Conservation (phyloP, 1,284 basidiomycete species). For the Trichosporon sp. region DNA sequence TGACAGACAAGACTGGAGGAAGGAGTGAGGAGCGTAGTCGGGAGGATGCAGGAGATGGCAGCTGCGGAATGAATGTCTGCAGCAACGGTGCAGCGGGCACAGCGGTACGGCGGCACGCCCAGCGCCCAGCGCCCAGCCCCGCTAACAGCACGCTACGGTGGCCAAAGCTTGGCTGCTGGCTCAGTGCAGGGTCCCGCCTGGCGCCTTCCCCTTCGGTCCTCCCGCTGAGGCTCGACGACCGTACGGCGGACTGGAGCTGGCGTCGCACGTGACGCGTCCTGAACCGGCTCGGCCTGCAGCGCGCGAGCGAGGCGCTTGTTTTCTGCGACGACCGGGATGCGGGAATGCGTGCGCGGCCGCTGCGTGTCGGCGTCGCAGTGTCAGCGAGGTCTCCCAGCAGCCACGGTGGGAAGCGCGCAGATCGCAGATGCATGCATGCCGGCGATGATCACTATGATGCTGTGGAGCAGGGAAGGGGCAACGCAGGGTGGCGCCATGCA, state of each 20-base stretch:
- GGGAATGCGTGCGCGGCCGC: background rate
- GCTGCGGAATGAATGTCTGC: background rate
- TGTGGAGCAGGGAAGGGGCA: background rate
- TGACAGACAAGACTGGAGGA: background rate
- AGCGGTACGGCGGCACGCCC: background rate
- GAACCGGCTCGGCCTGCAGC: background rate
- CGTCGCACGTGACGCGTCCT: background rate
- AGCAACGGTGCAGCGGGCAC: too few species aligned
- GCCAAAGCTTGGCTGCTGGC: background rate
- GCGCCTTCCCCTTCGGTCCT: background rate
- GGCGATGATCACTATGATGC: background rate
- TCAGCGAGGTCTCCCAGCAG: background rate
- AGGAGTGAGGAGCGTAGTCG: background rate
- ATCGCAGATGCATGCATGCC: background rate
- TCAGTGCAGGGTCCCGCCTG: background rate
- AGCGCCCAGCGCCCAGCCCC: too few species aligned
- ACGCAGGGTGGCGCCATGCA: too few species aligned
- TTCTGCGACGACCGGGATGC: background rate
- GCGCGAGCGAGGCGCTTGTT: too few species aligned
- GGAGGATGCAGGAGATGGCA: background rate
- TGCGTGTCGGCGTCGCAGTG: background rate
- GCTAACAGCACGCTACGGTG: too few species aligned
- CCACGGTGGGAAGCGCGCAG: too few species aligned
- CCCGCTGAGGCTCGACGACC: background rate
- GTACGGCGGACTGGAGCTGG: too few species aligned